Base-by-base conservation (phyloP, 2,329 filamentous ascomycete genomes). In the Exutisphaerella laricina region DNA sequence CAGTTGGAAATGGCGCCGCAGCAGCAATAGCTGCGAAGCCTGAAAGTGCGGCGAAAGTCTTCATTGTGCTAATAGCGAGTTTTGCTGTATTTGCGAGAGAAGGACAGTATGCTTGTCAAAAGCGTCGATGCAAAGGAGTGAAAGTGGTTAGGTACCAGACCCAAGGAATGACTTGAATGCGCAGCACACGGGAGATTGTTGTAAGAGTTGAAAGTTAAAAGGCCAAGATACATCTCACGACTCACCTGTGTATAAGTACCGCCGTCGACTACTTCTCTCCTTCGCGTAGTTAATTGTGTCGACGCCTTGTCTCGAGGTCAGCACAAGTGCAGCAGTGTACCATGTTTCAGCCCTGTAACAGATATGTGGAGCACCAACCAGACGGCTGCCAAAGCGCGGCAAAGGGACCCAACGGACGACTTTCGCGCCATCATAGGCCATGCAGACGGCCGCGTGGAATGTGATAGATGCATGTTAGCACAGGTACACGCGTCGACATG, bases 61-160 rank as follows among this genome's bases (percentile, higher is more conserved):
- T 43, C 40, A 43, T 43, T 3, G 25, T 41, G 31, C n/a, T n/a
- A n/a, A n/a, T n/a, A n/a, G n/a, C n/a, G n/a, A n/a, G 21, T n/a
- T 17, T 25, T 17, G 32, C 12, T 23, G 8, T 35, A 8, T 10
- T 30, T 7, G n/a, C 8, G 13, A 22, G 23, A 6, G 23, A 20
- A 25, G n/a, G 30, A 41, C 8, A 10, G 5, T 5, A 22, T 23
- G 18, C 33, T 35, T 35, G 33, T 35, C 33, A 12, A 23, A 35
- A 23, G 33, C 18, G 9, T 21, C 14, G 12, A 2, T 17, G 21
- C 6, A 17, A 37, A 32, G 22, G 40, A 37, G 37, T 32, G 32
- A 30, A 21, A 37, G 7, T n/a, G 37, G n/a, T n/a, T 35, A 35
- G 32, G 33, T 43, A 28, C 39, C 39, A 22, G 40, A 43, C 31